These are phyloP conservation scores for Phytopythium delawarense DNA, from an alignment of 352 stramenopile species.

Conservation along the genomic window DNA sequence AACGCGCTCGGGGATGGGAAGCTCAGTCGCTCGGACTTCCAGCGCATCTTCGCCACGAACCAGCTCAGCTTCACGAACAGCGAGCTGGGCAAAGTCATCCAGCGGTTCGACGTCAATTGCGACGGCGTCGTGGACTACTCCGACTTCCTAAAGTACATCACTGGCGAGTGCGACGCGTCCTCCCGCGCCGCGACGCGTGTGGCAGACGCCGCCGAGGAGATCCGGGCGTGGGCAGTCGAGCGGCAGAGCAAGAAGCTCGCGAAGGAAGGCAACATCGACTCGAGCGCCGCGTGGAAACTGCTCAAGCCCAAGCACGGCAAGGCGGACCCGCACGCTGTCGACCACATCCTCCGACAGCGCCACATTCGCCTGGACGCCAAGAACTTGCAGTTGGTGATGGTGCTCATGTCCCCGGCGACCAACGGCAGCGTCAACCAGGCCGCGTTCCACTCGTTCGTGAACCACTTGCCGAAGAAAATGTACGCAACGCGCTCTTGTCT, in stretches of 20 bases:
- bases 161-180: conserved; percentile 63
- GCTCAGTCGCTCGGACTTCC: conserved; percentile 65
- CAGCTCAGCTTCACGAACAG: conserved; percentile 69
- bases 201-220: conserved; percentile 54
- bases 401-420: conserved; percentile 55
- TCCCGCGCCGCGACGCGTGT: conserved; percentile 47
- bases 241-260: conserved; percentile 73
- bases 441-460: conserved; percentile 73
- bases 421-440: conserved; percentile 63
- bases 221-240: conserved; percentile 68
- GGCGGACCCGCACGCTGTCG: conserved; percentile 46
- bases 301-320: conserved; percentile 56
- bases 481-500: conserved; percentile 15
- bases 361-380: conserved; percentile 43
- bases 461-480: conserved; percentile 80
- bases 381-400: conserved; percentile 51
- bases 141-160: conserved; percentile 78
- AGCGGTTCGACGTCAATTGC: conserved; percentile 73
- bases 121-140: conserved; percentile 75
- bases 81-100: conserved; percentile 76
- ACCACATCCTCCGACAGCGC: conserved; percentile 58
- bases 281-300: conserved; percentile 58
- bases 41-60: conserved; percentile 60
- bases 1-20: conserved; percentile 65
- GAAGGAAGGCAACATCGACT: conserved; percentile 81